Conservation (phyloP, 495 filamentous ascomycete genomes). For the Lichenothelia convexa region DNA sequence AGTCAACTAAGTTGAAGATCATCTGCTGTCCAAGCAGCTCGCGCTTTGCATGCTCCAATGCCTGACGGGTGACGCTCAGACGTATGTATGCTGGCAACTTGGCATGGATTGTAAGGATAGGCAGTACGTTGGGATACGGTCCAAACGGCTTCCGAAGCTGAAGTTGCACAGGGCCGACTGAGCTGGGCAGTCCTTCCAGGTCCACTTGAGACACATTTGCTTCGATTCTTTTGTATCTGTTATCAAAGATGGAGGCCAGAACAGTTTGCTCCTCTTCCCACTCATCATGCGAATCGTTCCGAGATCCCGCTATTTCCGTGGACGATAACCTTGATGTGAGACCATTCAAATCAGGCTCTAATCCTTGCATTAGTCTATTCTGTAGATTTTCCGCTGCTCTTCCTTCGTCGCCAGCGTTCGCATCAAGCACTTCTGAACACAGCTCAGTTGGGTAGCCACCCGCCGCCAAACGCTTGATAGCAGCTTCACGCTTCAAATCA, state of each 20-base stretch:
- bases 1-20: slow-evolving; percentile 77
- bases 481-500: slow-evolving; percentile 59
- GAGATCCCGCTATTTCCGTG: background rate
- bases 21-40: slow-evolving; percentile 64
- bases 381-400: slow-evolving; percentile 64
- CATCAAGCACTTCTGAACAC: slow-evolving; percentile 54
- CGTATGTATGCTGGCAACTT: slow-evolving; percentile 80
- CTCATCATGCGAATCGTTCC: slow-evolving; percentile 23
- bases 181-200: slow-evolving; percentile 23
- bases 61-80: slow-evolving; percentile 68
- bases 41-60: slow-evolving; percentile 45
- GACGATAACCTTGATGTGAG: slow-evolving; percentile 1
- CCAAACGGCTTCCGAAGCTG: slow-evolving; percentile 34
- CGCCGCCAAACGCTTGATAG: slow-evolving; percentile 61
- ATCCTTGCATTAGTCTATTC: slow-evolving; percentile 32
- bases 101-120: slow-evolving; percentile 52
- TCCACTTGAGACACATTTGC: slow-evolving; percentile 45
- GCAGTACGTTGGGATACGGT: slow-evolving; percentile 54
- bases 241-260: slow-evolving; percentile 59
- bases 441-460: slow-evolving; percentile 73
- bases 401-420: slow-evolving; percentile 50
- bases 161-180: slow-evolving; percentile 21
- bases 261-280: slow-evolving; percentile 77
- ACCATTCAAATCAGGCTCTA: background rate
- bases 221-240: slow-evolving; percentile 39